A percentile compares a stretch with the other conserved stretches of the same genome.
phyloP scores from a whole-genome alignment of 208 protist species.

The Wallacemonas rigidus region DNA sequence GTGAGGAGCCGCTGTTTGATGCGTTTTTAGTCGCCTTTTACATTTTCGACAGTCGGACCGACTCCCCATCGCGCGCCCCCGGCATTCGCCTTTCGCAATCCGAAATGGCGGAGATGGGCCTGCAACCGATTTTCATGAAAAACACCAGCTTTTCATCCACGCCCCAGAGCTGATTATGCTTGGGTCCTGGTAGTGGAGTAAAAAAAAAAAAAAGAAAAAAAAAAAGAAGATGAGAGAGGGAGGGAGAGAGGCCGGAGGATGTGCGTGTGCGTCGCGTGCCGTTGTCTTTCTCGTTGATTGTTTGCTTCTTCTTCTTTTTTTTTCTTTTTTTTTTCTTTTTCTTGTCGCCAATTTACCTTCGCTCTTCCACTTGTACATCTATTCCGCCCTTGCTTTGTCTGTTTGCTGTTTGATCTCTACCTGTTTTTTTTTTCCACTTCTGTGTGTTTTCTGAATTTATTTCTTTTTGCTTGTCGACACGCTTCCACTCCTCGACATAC shows the following conservation, averaged over 20 bases:
- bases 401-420: neutral
- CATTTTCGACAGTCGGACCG: constrained; percentile 61
- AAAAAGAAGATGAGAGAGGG: too few relatives aligned
- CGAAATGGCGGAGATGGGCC: constrained; percentile 48
- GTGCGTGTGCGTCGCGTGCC: neutral
- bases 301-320: constrained; percentile 6
- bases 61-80: constrained; percentile 3
- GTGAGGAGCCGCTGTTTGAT: constrained; percentile 60
- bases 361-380: neutral
- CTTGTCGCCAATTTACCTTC: neutral
- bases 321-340: neutral
- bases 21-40: constrained; percentile 69
- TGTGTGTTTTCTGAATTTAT: neutral
- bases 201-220: too few relatives aligned
- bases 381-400: constrained; percentile 1
- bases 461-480: too few relatives aligned
- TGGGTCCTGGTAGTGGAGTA: too few relatives aligned
- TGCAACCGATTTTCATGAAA: constrained; percentile 48
- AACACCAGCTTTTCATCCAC: constrained; percentile 63
- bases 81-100: constrained; percentile 17
- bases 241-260: too few relatives aligned
- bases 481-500: too few relatives aligned
- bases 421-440: constrained; percentile 13
- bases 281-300: constrained; percentile 1
- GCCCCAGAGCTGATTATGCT: neutral